phyloP scores from a whole-genome alignment of 768 basidiomycete genomes.

The Auriculariales sp. region DNA sequence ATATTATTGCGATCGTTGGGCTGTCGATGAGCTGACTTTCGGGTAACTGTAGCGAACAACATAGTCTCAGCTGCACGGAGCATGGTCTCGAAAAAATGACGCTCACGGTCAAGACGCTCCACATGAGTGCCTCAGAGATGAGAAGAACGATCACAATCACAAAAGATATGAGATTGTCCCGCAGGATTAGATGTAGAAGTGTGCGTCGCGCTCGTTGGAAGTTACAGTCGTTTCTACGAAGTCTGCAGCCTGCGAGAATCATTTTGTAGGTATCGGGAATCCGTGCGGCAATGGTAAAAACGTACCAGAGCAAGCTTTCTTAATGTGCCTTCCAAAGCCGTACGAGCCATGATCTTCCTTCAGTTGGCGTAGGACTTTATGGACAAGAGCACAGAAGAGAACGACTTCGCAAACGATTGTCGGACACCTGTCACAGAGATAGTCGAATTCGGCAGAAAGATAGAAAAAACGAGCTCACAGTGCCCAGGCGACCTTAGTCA shows the following conservation, averaged over 20 bases:
- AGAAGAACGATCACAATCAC: background rate
- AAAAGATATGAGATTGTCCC: background rate
- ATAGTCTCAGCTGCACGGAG: background rate
- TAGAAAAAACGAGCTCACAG: background rate
- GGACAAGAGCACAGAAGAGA: background rate
- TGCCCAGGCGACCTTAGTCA: too few species aligned
- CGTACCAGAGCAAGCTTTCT: too few species aligned
- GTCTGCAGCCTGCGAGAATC: too few species aligned
- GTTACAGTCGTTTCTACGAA: too few species aligned
- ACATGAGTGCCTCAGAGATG: background rate
- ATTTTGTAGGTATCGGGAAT: too few species aligned
- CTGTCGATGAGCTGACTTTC: background rate
- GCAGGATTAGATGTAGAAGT: background rate
- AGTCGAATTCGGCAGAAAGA: background rate
- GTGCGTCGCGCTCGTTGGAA: background rate
- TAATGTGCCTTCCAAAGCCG: too few species aligned
- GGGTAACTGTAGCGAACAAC: background rate
- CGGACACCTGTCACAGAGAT: background rate
- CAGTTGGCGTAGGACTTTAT: background rate
- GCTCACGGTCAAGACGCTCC: background rate
- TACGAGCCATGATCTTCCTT: background rate
- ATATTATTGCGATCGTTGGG: background rate
- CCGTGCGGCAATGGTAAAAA: too few species aligned
- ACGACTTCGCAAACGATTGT: background rate
- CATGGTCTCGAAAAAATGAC: background rate